phyloP scores from a whole-genome alignment of 306 rosid genomes.

The Rosa lucieae region DNA sequence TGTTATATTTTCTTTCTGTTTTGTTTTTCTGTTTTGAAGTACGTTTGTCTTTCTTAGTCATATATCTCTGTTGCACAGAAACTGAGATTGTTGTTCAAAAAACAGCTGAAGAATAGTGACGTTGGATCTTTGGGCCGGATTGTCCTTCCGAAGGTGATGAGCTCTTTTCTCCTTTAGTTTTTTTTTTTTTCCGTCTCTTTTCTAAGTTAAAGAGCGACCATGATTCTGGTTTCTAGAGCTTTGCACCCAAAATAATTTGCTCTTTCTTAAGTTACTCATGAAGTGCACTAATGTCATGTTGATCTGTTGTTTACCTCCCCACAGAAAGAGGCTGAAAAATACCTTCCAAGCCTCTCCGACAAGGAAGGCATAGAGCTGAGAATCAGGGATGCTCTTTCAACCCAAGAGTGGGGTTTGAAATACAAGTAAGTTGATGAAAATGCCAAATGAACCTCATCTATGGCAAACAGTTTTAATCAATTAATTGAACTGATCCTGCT shows the following conservation, averaged over 20 bases:
- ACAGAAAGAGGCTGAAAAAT: slow-evolving; percentile 61
- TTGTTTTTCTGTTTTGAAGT: not conserved
- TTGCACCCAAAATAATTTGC: slow-evolving; percentile 7
- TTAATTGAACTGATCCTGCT: not conserved
- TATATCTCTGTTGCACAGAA: slow-evolving; percentile 23
- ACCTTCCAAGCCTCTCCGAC: slow-evolving; percentile 45
- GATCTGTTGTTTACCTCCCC: not conserved
- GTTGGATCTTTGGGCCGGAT: slow-evolving; percentile 52
- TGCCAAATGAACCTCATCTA: not conserved
- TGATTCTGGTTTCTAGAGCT: slow-evolving; percentile 25
- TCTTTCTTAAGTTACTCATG: not conserved
- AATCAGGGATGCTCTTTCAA: slow-evolving; percentile 49
- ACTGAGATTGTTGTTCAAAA: slow-evolving; percentile 40
- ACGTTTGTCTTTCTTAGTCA: not conserved
- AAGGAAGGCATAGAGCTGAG: slow-evolving; percentile 45
- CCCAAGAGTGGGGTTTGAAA: slow-evolving; percentile 41
- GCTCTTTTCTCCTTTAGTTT: not conserved
- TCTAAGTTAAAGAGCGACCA: slow-evolving; percentile 13
- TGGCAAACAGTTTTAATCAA: slow-evolving; percentile 6
- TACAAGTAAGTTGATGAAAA: slow-evolving; percentile 44
- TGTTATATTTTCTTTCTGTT: not conserved
- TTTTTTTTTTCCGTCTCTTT: not conserved
- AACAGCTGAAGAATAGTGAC: slow-evolving; percentile 56
- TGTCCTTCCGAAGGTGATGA: slow-evolving; percentile 71
- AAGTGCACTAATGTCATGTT: not conserved